Evolutionary conservation across 805 yeast species (phyloP).

Genomic region (Ogataea zsoltii): DNA sequence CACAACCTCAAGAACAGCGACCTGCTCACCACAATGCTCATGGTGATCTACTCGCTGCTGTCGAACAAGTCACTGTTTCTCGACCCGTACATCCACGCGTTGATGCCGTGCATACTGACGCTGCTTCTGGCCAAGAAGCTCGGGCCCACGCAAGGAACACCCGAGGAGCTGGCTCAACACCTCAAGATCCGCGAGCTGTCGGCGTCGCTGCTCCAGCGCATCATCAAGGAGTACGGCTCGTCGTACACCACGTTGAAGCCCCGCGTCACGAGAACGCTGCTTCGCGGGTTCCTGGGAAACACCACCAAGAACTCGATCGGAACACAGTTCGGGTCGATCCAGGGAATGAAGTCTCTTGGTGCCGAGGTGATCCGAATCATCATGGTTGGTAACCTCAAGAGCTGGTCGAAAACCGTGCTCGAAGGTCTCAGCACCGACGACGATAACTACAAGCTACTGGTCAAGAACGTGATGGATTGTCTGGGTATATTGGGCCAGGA

Average conservation of each 20-base stretch:
- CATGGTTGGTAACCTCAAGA: slow-evolving; percentile 77
- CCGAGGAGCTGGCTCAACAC: slow-evolving; percentile 33
- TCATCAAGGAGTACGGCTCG: slow-evolving; percentile 77
- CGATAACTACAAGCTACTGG: slow-evolving; percentile 23
- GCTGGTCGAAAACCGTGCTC: slow-evolving; percentile 71
- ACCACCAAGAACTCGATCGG: slow-evolving; percentile 74
- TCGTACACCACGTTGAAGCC: slow-evolving; percentile 89
- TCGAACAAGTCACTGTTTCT: slow-evolving; percentile 82
- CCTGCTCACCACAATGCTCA: slow-evolving; percentile 79
- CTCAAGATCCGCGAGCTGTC: slow-evolving; percentile 84
- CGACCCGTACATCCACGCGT: slow-evolving; percentile 93
- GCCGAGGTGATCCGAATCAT: slow-evolving; percentile 83
- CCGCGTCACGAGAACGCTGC: slow-evolving; percentile 86
- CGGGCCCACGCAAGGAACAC: slow-evolving; percentile 44
- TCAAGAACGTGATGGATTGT: slow-evolving; percentile 57
- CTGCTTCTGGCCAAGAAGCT: slow-evolving; percentile 83
- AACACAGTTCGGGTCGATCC: slow-evolving; percentile 88
- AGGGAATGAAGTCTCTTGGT: slow-evolving; percentile 83
- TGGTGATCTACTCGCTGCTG: slow-evolving; percentile 80
- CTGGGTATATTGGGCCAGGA: slow-evolving; percentile 48
- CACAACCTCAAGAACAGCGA: slow-evolving; percentile 75
- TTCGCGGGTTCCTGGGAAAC: slow-evolving; percentile 82
- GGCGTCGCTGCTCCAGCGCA: slow-evolving; percentile 74
- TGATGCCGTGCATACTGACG: slow-evolving; percentile 96
- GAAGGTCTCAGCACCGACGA: slow-evolving; percentile 24